Conservation (phyloP, 2,329 filamentous ascomycete species). For the Emmonsiellopsis sp. region DNA sequence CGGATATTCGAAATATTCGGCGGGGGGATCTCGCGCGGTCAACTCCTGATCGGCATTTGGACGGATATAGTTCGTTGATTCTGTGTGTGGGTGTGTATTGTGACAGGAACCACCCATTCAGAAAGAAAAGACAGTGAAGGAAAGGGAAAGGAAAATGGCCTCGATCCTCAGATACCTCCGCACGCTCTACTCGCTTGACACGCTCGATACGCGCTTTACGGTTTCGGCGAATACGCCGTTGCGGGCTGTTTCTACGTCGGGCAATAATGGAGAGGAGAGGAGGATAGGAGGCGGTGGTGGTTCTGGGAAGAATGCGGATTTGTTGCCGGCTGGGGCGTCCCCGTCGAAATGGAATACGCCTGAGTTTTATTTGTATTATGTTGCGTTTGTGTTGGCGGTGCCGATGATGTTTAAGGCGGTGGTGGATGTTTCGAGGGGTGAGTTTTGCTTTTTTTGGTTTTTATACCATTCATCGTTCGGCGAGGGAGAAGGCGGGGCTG, state of each 20-base stretch:
- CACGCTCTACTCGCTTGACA: slow-evolving; percentile 55
- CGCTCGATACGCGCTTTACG: slow-evolving; percentile 63
- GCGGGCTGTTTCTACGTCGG: slow-evolving; percentile 34
- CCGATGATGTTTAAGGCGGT: slow-evolving; percentile 88
- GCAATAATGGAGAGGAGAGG: slow-evolving; percentile 10
- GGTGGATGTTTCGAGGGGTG: slow-evolving; percentile 75
- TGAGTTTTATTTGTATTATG: slow-evolving; percentile 77
- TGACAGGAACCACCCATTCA: too few relatives aligned
- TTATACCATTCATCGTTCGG: too few relatives aligned
- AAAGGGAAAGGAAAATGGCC: slow-evolving; percentile 27
- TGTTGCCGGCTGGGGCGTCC: slow-evolving; percentile 29
- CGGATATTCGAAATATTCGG: too few relatives aligned
- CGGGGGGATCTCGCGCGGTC: too few relatives aligned
- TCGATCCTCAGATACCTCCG: slow-evolving; percentile 36
- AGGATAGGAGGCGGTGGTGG: neutral
- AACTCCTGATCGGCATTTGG: too few relatives aligned
- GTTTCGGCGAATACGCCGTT: slow-evolving; percentile 61
- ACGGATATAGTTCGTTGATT: too few relatives aligned
- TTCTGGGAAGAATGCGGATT: neutral
- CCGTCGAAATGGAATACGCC: slow-evolving; percentile 73
- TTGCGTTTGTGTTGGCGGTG: slow-evolving; percentile 56
- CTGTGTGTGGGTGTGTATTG: too few relatives aligned
- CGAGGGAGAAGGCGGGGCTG: too few relatives aligned
- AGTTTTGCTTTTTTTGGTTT: slow-evolving; percentile 16
- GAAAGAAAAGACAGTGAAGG: too few relatives aligned